A percentile compares a stretch with the other conserved stretches of the same genome.
These are phyloP conservation scores for Gossypium rotundifolium DNA, from an alignment of 345 rosid species.

Conservation along the genomic window DNA sequence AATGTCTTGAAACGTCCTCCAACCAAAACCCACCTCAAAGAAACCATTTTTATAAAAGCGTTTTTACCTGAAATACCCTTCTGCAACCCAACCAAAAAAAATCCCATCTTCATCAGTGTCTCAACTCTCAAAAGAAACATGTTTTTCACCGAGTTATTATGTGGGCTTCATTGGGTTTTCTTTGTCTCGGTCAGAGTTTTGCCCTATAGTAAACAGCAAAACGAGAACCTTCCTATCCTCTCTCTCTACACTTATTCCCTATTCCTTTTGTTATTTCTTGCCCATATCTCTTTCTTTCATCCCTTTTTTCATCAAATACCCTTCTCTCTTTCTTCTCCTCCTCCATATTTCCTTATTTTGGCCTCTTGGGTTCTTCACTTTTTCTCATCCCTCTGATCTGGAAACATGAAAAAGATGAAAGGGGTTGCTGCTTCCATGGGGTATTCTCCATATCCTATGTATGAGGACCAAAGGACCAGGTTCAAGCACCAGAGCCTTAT, in stretches of 20 bases:
- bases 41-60: slow-evolving; percentile 4
- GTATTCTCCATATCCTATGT: slow-evolving; percentile 2
- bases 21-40: slow-evolving; percentile 47
- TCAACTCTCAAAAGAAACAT: slow-evolving; percentile 28
- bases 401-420: slow-evolving; percentile 11
- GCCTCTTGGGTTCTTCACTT: neutral
- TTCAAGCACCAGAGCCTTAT: slow-evolving; percentile 52
- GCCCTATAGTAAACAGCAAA: slow-evolving; percentile 56
- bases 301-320: neutral
- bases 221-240: slow-evolving; percentile 27
- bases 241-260: neutral
- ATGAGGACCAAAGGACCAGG: slow-evolving; percentile 40
- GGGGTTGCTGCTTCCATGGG: slow-evolving; percentile 4
- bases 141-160: slow-evolving; percentile 39
- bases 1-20: slow-evolving; percentile 35
- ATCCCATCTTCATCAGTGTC: slow-evolving; percentile 54
- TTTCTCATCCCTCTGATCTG: neutral
- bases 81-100: slow-evolving; percentile 63
- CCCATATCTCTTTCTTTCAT: neutral
- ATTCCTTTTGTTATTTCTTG: slow-evolving; percentile 1
- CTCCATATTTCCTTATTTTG: neutral
- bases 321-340: neutral
- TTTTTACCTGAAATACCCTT: slow-evolving; percentile 51
- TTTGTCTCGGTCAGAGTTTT: slow-evolving; percentile 78
- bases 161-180: slow-evolving; percentile 83